Conservation (phyloP, 176 grass and related monocot genomes). For the Triticum monococcum region DNA sequence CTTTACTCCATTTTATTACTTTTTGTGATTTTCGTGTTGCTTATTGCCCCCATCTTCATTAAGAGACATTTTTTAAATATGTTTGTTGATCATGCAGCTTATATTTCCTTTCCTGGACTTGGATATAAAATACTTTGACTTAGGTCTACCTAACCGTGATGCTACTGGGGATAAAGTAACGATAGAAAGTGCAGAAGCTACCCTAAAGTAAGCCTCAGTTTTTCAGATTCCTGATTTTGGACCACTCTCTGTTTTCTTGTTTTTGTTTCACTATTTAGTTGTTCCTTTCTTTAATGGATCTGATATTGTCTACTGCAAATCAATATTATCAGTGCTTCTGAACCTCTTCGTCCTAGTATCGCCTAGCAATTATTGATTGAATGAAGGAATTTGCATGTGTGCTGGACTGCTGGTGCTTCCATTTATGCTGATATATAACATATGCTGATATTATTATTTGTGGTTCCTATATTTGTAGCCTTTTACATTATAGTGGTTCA, state of each 20-base stretch:
- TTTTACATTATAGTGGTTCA: not conserved
- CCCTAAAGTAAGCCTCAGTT: constrained; percentile 57
- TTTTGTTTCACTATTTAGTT: not conserved
- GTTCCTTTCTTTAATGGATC: not conserved
- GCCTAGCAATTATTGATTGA: not conserved
- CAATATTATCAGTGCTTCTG: not conserved
- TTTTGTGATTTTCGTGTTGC: not conserved
- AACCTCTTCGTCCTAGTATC: not conserved
- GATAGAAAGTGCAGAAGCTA: constrained; percentile 78
- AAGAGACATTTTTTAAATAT: not conserved
- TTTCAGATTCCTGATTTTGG: not conserved
- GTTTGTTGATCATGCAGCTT: constrained; percentile 58
- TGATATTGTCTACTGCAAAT: not conserved
- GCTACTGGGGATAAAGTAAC: constrained; percentile 68
- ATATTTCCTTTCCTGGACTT: constrained; percentile 90
- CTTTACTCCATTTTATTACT: constrained; percentile 3
- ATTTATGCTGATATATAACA: not conserved
- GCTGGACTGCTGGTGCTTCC: not conserved
- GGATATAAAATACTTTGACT: constrained; percentile 96
- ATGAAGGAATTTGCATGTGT: not conserved
- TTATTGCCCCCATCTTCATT: not conserved
- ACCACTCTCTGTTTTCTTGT: constrained; percentile 16
- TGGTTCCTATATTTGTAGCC: not conserved
- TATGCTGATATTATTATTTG: not conserved
- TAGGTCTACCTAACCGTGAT: constrained; percentile 76